Evolutionary conservation across 345 rosid genomes (phyloP).

Genomic region (Euphorbia peplus): DNA sequence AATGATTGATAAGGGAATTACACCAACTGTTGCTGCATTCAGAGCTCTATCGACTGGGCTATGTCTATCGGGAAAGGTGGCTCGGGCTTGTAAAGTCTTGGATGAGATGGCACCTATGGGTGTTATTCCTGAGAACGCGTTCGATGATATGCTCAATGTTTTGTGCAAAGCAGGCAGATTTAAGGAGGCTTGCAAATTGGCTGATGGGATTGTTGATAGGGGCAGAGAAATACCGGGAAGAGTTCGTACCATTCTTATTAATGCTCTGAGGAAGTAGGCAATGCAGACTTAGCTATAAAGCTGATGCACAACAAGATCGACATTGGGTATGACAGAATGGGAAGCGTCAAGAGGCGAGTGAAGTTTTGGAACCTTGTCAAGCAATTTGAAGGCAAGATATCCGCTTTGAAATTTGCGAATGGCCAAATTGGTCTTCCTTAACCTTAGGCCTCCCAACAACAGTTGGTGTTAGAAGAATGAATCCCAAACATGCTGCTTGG

Average conservation of each 20-base stretch:
- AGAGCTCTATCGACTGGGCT: slow-evolving; percentile 39
- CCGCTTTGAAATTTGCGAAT: too few species aligned
- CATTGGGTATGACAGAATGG: slow-evolving; percentile 72
- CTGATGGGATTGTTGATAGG: slow-evolving; percentile 78
- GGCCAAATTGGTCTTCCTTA: too few species aligned
- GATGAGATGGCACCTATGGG: slow-evolving; percentile 90
- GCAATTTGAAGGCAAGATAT: too few species aligned
- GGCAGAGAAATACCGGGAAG: slow-evolving; percentile 79
- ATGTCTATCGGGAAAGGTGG: slow-evolving; percentile 64
- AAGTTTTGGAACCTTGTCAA: slow-evolving; percentile 60
- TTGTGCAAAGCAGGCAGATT: slow-evolving; percentile 70
- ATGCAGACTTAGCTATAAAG: slow-evolving; percentile 72
- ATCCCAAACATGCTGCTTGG: too few species aligned
- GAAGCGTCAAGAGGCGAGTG: slow-evolving; percentile 64
- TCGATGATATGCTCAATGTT: slow-evolving; percentile 71
- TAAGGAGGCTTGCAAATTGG: slow-evolving; percentile 78
- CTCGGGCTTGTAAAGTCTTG: slow-evolving; percentile 76
- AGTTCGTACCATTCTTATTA: slow-evolving; percentile 60
- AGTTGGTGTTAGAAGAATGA: too few species aligned
- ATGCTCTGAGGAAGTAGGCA: slow-evolving; percentile 85
- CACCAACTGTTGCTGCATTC: slow-evolving; percentile 78
- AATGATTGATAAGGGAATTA: slow-evolving; percentile 84
- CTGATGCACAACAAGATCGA: slow-evolving; percentile 88
- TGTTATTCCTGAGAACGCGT: slow-evolving; percentile 66
- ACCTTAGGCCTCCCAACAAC: too few species aligned